phyloP scores from a whole-genome alignment of 2,329 filamentous ascomycete species.

The Torrubiella hemipterigena region DNA sequence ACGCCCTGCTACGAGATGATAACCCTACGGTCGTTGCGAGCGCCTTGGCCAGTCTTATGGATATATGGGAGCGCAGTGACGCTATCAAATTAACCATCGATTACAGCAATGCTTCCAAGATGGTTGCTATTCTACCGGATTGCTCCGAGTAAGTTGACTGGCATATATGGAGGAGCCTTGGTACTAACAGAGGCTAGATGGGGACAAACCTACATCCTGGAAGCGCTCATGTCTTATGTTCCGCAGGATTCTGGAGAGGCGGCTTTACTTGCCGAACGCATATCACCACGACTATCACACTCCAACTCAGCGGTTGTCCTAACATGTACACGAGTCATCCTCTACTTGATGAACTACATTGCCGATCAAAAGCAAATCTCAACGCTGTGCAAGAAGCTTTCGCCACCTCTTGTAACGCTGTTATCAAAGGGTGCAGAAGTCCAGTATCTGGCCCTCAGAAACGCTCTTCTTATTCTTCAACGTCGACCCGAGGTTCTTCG shows the following conservation, averaged over 20 bases:
- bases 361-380: slow-evolving; percentile 80
- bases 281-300: slow-evolving; percentile 90
- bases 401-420: slow-evolving; percentile 85
- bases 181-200: slow-evolving; percentile 45
- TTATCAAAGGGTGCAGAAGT: slow-evolving; percentile 95
- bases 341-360: slow-evolving; percentile 99
- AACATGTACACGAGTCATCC: slow-evolving; percentile 88
- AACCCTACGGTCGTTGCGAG: slow-evolving; percentile 97
- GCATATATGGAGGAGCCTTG: slow-evolving; percentile 1
- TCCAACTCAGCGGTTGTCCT: slow-evolving; percentile 94
- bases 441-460: slow-evolving; percentile 91
- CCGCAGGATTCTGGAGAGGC: slow-evolving; percentile 86
- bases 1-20: slow-evolving; percentile 81
- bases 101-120: slow-evolving; percentile 93
- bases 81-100: slow-evolving; percentile 97
- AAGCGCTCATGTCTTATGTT: slow-evolving; percentile 95
- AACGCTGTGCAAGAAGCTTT: slow-evolving; percentile 80
- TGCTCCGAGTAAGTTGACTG: slow-evolving; percentile 74
- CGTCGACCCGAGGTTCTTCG: slow-evolving; percentile 82
- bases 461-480: slow-evolving; percentile 88
- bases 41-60: slow-evolving; percentile 80
- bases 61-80: slow-evolving; percentile 97
- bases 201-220: slow-evolving; percentile 97
- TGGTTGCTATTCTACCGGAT: slow-evolving; percentile 90
- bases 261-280: slow-evolving; percentile 78